phyloP scores from a whole-genome alignment of 2,329 filamentous ascomycete genomes.

The Phyllosticta citribraziliensis region DNA sequence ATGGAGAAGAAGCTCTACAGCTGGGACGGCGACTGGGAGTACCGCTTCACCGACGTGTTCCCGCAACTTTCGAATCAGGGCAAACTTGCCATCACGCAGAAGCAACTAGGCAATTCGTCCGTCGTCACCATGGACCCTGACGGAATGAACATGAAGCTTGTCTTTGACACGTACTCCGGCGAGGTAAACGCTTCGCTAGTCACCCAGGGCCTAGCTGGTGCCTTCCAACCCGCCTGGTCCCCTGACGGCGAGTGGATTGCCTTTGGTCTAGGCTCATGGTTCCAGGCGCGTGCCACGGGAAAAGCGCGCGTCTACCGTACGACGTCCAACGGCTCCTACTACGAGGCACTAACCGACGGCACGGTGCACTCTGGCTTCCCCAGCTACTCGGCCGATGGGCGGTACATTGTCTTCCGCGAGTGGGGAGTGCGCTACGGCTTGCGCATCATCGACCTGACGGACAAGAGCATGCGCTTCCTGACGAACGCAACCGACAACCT shows the following conservation, averaged over 20 bases:
- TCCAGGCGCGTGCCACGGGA: constrained; percentile 22
- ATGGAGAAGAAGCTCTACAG: constrained; percentile 30
- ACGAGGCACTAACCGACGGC: constrained; percentile 26
- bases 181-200: constrained; percentile 14
- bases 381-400: constrained; percentile 29
- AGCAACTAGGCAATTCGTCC: constrained; percentile 32
- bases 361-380: constrained; percentile 32
- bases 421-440: constrained; percentile 25
- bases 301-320: constrained; percentile 17
- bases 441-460: constrained; percentile 22
- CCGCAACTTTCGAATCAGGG: constrained; percentile 22
- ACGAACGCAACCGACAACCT: constrained; percentile 32
- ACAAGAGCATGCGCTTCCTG: constrained; percentile 20
- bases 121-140: constrained; percentile 25
- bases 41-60: constrained; percentile 36
- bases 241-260: constrained; percentile 29
- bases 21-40: constrained; percentile 33
- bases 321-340: constrained; percentile 18
- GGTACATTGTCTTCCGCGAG: constrained; percentile 28
- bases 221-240: constrained; percentile 33
- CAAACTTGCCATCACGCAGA: constrained; percentile 28
- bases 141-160: constrained; percentile 17
- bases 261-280: constrained; percentile 34
- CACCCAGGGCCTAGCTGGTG: constrained; percentile 23
- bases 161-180: constrained; percentile 19